Percentiles rank a stretch among this genome's conserved stretches.
phyloP scores from a whole-genome alignment of 106 monocot species.

The Dendrobium officinale region DNA sequence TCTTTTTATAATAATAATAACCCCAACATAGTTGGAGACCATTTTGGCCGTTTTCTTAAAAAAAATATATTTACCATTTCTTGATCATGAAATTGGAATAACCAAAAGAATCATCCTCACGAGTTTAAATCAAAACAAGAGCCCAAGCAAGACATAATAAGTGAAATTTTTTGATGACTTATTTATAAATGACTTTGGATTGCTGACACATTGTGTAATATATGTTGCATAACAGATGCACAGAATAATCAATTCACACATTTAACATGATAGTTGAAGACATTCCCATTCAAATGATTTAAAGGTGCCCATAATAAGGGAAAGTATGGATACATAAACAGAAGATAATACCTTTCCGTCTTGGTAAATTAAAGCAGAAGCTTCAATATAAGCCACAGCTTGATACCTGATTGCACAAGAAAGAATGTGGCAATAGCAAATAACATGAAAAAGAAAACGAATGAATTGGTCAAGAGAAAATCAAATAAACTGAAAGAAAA shows the following conservation, averaged over 20 bases:
- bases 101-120: background rate
- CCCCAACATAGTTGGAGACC: too few relatives aligned
- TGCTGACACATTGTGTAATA: background rate
- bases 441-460: background rate
- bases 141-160: background rate
- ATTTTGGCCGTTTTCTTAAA: too few relatives aligned
- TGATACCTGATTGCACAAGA: conserved; percentile 60
- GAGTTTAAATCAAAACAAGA: background rate
- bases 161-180: background rate
- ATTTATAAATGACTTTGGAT: background rate
- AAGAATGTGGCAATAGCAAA: background rate
- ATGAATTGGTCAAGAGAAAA: background rate
- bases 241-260: background rate
- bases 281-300: background rate
- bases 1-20: too few relatives aligned
- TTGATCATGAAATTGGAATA: background rate
- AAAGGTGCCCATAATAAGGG: background rate
- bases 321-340: background rate
- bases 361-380: conserved; percentile 95
- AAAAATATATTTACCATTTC: background rate
- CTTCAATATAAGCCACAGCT: conserved; percentile 97
- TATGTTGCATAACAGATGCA: background rate
- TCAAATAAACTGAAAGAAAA: background rate
- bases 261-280: background rate
- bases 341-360: conserved; percentile 73